Base-by-base conservation (phyloP, 441 rosid genomes). In the Pelargonium exstipulatum region DNA sequence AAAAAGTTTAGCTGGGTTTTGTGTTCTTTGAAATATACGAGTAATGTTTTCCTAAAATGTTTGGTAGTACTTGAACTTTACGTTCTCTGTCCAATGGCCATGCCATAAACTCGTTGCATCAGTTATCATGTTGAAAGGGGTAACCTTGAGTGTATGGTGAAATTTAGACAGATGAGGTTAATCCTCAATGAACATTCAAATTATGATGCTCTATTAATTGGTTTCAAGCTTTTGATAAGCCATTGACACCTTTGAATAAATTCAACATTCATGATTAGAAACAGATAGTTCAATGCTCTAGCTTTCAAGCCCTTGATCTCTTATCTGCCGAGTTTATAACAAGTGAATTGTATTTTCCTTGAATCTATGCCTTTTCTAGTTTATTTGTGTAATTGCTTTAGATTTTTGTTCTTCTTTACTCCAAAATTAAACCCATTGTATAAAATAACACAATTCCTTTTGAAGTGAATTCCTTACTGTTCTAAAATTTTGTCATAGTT, bases 401-500 rank as follows among this genome's bases (percentile, higher is more conserved):
- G 61, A 14, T 4, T 51, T 16, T 14, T 17, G 13, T 7, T 55
- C 61, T 5, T 16, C 26, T 16, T 16, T 55, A 55, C 61, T 43
- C 10, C 61, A 55, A 2, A 55, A 5, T 55, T 55, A 22, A 55
- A 55, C 26, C 7, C 9, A 16, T 18, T 55, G 22, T 17, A 14
- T 6, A 55, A 5, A 16, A 17, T 55, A 55, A 55, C 61, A 55
- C 26, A 6, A 55, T 17, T 55, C 1, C 5, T 17, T 53, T 53
- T 17, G 22, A 53, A 53, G 22, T 17, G 7, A 29, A 35, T 63
- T 35, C 16, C 46, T 42, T 32, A 29, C 18, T 63, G 17, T 20
- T 13, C 37, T 62, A 9, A 65, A 46, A 2, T 65, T 35, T 65
- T 65, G 32, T 24, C 51, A 2, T 68, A 5, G 35, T 72, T 26